Conservation (phyloP, 805 yeast genomes). For the Candida odintsovae region DNA sequence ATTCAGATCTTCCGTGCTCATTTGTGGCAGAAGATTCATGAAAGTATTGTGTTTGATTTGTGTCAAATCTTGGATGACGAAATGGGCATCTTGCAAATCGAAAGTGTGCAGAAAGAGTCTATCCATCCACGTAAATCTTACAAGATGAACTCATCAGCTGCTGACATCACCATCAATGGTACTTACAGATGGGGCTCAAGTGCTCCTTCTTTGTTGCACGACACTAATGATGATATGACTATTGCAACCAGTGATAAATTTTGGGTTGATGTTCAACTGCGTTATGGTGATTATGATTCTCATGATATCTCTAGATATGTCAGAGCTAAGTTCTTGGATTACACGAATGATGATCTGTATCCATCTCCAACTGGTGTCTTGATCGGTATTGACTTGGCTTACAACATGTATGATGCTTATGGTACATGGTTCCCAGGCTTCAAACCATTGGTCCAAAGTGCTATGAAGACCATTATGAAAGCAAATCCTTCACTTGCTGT, state of each 20-base stretch:
- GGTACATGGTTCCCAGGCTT: conserved; percentile 98
- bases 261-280: conserved; percentile 92
- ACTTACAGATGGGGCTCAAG: conserved; percentile 78
- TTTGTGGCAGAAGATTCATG: conserved; percentile 98
- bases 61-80: conserved; percentile 91
- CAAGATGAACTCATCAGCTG: conserved; percentile 93
- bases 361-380: conserved; percentile 92
- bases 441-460: conserved; percentile 83
- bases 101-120: conserved; percentile 80
- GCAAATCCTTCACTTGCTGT: conserved; percentile 91
- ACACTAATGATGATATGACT: conserved; percentile 58
- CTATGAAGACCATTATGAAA: conserved; percentile 91
- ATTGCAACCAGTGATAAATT: conserved; percentile 57
- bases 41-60: conserved; percentile 85
- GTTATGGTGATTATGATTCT: conserved; percentile 97
- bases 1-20: conserved; percentile 97
- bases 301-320: conserved; percentile 95
- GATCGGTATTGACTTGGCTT: conserved; percentile 88
- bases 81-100: conserved; percentile 75
- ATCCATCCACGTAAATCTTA: conserved; percentile 97
- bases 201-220: conserved; percentile 74
- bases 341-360: conserved; percentile 82
- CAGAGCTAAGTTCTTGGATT: conserved; percentile 87
- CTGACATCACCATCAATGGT: conserved; percentile 78
- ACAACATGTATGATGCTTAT: conserved; percentile 92